Evolutionary conservation across 2,329 filamentous ascomycete genomes (phyloP).

Genomic region (Penicillium occitanis): DNA sequence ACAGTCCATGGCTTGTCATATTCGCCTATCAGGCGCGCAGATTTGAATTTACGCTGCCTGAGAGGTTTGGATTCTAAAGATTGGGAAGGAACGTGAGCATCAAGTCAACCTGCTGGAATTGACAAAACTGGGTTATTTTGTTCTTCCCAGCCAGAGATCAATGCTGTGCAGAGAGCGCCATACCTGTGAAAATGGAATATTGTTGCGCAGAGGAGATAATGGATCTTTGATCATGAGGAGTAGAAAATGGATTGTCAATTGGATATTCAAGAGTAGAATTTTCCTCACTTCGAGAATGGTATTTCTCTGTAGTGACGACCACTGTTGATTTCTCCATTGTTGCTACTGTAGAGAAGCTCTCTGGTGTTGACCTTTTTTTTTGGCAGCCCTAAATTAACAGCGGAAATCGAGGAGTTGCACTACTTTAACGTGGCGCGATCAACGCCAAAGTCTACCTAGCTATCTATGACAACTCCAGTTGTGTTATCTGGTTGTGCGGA

Average conservation of each 20-base stretch:
- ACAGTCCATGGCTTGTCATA: conserved; percentile 21
- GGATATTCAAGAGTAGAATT: neutral
- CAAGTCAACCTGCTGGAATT: neutral
- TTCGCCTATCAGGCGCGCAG: conserved; percentile 14
- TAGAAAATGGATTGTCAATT: conserved; percentile 18
- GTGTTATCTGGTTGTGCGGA: neutral
- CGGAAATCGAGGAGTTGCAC: neutral
- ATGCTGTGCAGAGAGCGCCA: neutral
- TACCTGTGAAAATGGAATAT: conserved; percentile 18
- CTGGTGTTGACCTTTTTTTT: neutral
- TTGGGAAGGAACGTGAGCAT: neutral
- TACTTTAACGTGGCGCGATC: neutral
- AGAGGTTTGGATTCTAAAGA: conserved; percentile 19
- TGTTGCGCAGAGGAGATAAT: conserved; percentile 14
- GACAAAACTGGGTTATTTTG: neutral
- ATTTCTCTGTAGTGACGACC: conserved; percentile 8
- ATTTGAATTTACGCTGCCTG: conserved; percentile 21
- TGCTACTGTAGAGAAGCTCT: neutral
- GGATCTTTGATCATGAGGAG: conserved; percentile 20
- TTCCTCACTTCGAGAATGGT: conserved; percentile 6
- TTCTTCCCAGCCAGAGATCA: neutral
- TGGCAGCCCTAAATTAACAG: neutral
- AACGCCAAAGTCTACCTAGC: neutral
- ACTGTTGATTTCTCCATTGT: conserved; percentile 13
- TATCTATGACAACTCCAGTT: neutral